A percentile compares a stretch with the other conserved stretches of the same genome.
Conservation (phyloP, 306 rosid species). For the Citrullus mucosospermus region DNA sequence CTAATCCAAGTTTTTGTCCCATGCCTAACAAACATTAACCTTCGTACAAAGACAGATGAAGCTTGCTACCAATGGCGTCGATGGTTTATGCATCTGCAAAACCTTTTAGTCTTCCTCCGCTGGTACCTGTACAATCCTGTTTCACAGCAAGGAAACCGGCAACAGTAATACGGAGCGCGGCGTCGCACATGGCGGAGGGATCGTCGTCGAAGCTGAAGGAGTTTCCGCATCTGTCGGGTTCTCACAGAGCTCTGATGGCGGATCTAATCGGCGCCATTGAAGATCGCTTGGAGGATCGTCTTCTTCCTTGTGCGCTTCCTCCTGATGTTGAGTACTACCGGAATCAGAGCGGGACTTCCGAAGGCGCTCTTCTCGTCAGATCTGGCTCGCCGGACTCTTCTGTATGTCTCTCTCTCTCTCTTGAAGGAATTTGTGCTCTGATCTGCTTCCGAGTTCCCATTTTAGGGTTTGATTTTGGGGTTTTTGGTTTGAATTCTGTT, state of each 20-base stretch:
- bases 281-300: slow-evolving; percentile 41
- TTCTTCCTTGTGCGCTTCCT: slow-evolving; percentile 64
- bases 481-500: neutral
- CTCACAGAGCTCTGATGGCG: slow-evolving; percentile 53
- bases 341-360: slow-evolving; percentile 24
- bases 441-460: neutral
- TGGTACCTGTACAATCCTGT: neutral
- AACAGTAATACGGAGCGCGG: neutral
- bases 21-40: neutral
- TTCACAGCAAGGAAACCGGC: neutral
- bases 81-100: neutral
- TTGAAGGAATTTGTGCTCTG: neutral
- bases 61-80: neutral
- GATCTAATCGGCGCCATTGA: slow-evolving; percentile 48
- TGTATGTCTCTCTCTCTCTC: slow-evolving; percentile 15
- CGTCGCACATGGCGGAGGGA: neutral
- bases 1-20: neutral
- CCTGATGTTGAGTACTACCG: slow-evolving; percentile 41
- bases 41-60: neutral
- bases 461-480: neutral
- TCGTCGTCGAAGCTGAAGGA: slow-evolving; percentile 33
- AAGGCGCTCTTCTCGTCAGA: slow-evolving; percentile 50
- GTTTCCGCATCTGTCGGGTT: slow-evolving; percentile 49
- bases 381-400: slow-evolving; percentile 34
- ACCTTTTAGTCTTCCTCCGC: neutral